Base-by-base conservation (phyloP, 1,139 yeast species). In the Eremothecium cymbalariae region DNA sequence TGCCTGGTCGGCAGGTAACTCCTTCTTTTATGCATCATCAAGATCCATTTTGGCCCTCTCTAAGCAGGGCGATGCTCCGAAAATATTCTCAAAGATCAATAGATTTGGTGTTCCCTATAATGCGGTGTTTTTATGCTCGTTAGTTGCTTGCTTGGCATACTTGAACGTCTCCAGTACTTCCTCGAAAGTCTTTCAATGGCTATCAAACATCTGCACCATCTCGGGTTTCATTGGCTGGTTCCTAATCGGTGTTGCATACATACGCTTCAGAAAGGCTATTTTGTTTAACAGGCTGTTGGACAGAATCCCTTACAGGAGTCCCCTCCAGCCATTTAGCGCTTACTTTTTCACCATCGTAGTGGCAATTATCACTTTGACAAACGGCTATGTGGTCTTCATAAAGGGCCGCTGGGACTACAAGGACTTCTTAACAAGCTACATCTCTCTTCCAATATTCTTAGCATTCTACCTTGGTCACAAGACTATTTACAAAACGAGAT, bases 141-240 rank as follows among this genome's bases (percentile, higher is more conserved):
- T 48, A 2, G 52, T 62, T 38, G 48, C 64, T 17, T 62, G 64
- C 26, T 45, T 68, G 23, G 66, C 70, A 0, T 67, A 57, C 42
- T 47, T 67, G 46, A 63, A 62, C 38, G 60, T 55, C 15, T 58
- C 64, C n/a, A 49, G 61, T 1, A 45, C 56, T 13, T 41, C 62
- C 4, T 57, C 66, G 42, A 64, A 53, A 62, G 78, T 51, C 53
- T 72, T 61, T 47, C 53, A 55, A 25, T 88, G 95, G 88, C 74
- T 88, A 47, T 72, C 84, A 42, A 84, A 84, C 60, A 75, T 88
- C 47, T 72, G 84, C 29, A 80, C 86, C 11, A 78, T 79, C 33
- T 74, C 86, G 8, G 86, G 88, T 35, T 67, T 80, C 51, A 71
- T 79, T 42, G 73, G 83, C 11, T 80, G 88, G 88, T 72, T 75